Evolutionary conservation across 2,329 filamentous ascomycete species (phyloP).

Genomic region (Penicillium sp.): DNA sequence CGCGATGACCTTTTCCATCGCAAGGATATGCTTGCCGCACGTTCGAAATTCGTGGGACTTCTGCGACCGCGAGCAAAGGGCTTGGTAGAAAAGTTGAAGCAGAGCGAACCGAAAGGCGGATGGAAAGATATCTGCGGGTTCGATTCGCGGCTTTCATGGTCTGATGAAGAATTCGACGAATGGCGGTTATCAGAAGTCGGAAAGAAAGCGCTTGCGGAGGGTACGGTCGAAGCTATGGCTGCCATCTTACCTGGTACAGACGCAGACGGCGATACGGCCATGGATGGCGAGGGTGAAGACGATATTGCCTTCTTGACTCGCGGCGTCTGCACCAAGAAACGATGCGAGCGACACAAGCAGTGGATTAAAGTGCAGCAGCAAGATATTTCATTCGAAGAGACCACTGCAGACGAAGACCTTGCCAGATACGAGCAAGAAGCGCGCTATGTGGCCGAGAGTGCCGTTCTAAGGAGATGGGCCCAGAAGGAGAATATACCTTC

Average conservation of each 20-base stretch:
- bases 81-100: conserved; percentile 50
- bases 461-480: conserved; percentile 48
- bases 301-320: conserved; percentile 39
- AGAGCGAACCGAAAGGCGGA: conserved; percentile 49
- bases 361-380: conserved; percentile 54
- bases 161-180: conserved; percentile 53
- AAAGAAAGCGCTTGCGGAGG: conserved; percentile 44
- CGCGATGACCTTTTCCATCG: conserved; percentile 41
- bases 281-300: conserved; percentile 37
- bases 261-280: conserved; percentile 40
- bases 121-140: conserved; percentile 56
- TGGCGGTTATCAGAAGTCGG: conserved; percentile 48
- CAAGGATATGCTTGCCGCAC: conserved; percentile 46
- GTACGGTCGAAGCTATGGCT: conserved; percentile 38
- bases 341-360: conserved; percentile 53
- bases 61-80: conserved; percentile 47
- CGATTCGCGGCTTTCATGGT: conserved; percentile 52
- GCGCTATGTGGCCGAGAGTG: conserved; percentile 47
- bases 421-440: conserved; percentile 46
- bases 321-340: conserved; percentile 53
- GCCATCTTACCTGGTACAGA: conserved; percentile 31
- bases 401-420: conserved; percentile 44
- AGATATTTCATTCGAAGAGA: conserved; percentile 49
- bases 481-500: conserved; percentile 33
- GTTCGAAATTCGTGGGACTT: conserved; percentile 47